Base-by-base conservation (phyloP, 2,329 filamentous ascomycete genomes). In the Fusarium anguioides region DNA sequence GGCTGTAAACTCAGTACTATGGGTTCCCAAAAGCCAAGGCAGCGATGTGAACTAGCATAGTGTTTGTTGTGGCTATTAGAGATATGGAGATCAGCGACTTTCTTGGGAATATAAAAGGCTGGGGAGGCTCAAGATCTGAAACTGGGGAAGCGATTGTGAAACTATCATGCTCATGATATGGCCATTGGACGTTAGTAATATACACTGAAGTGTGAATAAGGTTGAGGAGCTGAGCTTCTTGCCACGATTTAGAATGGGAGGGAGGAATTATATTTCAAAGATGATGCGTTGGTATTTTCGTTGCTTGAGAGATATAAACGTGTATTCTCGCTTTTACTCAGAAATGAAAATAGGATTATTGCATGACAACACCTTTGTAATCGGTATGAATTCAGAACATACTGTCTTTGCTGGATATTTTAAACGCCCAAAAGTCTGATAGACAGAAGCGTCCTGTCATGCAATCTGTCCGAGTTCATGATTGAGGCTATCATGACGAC, bases 121-220 rank as follows among this genome's bases (percentile, higher is more conserved):
- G 65, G 55, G 36, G 56, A 57, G 63, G 60, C 35, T 58, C 46
- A 36, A 50, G 36, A 21, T 45, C 35, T 44, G 41, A 51, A 61
- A 41, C 41, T 40, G 12, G 41, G 27, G 35, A 21, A 33, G 41
- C 35, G 33, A 40, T 39, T 48, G 45, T 44, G 45, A 44, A 29
- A 42, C 39, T 21, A 45, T 42, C n/a, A 33, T 44, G 39, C 33
- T 40, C 41, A n/a, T 23, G 33, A 14, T 14, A 18, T 27, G 29
- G 23, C 18, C 8, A 23, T 35, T 50, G 48, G 35, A 26, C 26
- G 37, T 26, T 33, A 35, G 29, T 29, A 24, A 29, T 41, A 40
- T 23, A 46, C 20, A 21, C 15, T 24, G 21, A 45, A 57, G 33
- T 46, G 17, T 17, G 24, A 40, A 40, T 27, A 59, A 49, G 59